Base-by-base conservation (phyloP, 2,329 filamentous ascomycete genomes). In the Bertia moriformis region DNA sequence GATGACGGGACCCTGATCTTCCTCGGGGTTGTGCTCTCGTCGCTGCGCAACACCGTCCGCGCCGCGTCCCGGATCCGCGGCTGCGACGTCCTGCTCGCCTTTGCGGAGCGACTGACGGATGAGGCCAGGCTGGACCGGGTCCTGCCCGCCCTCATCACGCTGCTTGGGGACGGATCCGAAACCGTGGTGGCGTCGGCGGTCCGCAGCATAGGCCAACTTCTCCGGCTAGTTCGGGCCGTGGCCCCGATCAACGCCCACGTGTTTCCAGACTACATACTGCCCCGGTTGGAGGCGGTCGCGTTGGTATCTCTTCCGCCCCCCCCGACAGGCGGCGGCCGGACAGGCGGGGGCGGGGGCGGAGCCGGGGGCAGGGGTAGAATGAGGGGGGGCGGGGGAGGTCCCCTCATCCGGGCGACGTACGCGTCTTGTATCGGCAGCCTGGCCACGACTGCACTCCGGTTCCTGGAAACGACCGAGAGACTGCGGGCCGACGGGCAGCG, bases 1-100 rank as follows among this genome's bases (percentile, higher is more conserved):
- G 87, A 95, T 52, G 89, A 96, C 51, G 91, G 91, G 0, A 93
- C 89, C 3, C 65, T 98, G 27, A 85, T 98, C 22, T 94, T 98
- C 46, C 60, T 98, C 36, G 89, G 86, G 0, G 68, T 96, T 24
- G 74, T 98, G 22, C 87, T 88, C 4, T 84, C 89, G 2, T 93
- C 86, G 15, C 60, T 98, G 46, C 75, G 91, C 44, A 94, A 88
- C 43, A 94, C 89, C 13, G 85, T 87, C 4, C 79, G 89, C 48
- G 77, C 88, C 3, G 81, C 85, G n/a, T 85, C 89, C 18, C 81
- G 86, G 47, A 69, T 95, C 32, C 78, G 86, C 48, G 91, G 86
- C 1, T 93, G 91, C 51, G 91, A 98, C 55, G 69, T 98, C 30
- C 68, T 98, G 37, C 63, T 98, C 38, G 89, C 89, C 2, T 95